A percentile compares a stretch with the other conserved stretches of the same genome.
Evolutionary conservation across 352 stramenopile genomes (phyloP).

Genomic region (Thraustotheca clavata): DNA sequence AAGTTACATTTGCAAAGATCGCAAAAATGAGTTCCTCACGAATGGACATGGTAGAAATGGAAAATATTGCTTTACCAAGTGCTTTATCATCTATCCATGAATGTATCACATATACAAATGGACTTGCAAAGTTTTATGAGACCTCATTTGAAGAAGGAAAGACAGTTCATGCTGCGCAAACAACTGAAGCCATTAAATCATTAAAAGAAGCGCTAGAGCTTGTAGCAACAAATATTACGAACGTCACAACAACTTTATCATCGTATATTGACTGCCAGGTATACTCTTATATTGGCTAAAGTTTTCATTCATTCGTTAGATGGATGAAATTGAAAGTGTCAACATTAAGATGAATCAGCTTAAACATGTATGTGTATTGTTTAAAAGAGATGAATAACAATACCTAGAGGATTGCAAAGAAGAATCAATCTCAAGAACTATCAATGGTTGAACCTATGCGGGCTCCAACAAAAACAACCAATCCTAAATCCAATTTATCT

Average conservation of each 20-base stretch:
- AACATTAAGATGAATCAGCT: neutral
- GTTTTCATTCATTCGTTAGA: neutral
- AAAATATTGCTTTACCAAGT: neutral
- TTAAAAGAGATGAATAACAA: too few relatives aligned
- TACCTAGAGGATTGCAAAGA: too few relatives aligned
- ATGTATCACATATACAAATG: neutral
- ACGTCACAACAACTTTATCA: neutral
- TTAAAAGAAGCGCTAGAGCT: neutral
- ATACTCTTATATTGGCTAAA: neutral
- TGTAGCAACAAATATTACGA: neutral
- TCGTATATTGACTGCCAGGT: slow-evolving; percentile 4
- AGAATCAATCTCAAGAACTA: too few relatives aligned
- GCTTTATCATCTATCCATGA: neutral
- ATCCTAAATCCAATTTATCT: too few relatives aligned
- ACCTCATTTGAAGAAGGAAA: neutral
- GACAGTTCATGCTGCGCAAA: neutral
- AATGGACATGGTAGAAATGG: neutral
- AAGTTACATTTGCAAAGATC: neutral
- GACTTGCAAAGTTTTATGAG: neutral
- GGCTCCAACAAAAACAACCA: too few relatives aligned
- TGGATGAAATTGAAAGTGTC: neutral
- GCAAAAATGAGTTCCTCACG: neutral
- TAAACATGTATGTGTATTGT: neutral
- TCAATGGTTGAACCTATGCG: too few relatives aligned
- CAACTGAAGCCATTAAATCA: neutral